Evolutionary conservation across 805 yeast species (phyloP), one percentile per base, ranked within the genome.

Genomic region (Pichia cephalocereana): DNA sequence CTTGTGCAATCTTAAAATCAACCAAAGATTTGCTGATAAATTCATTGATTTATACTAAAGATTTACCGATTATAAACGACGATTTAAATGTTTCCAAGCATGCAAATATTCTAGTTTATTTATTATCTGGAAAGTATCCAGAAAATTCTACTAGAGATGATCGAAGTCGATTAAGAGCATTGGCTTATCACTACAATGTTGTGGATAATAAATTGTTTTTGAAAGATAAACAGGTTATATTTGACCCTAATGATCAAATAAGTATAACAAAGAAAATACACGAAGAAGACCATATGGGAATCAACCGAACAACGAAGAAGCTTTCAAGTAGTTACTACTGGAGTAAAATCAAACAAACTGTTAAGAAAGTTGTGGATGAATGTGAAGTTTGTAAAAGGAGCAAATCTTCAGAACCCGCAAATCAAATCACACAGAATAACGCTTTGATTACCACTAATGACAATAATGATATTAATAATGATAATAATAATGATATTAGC

Each of bases 271-370:
- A 79, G 9, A 83, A 82, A 41, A 67, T 79, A 19, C 99, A 91
- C 62, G 61, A 74, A 53, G 45, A 55, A 38, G 77, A 74, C 41
- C 99, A 91, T 61, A 82, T 82, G 12, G 98, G 98, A 11, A 88
- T 91, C 53, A 91, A 91, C 67, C 86, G 83, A 59, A 82, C 95
- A 2, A 89, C 96, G 0, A 69, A 91, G 0, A 67, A 76, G 17
- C 77, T 93, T 17, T 77, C 90, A 1, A 93, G 85, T 52, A 76
- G 77, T 55, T 91, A 85, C 57, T 95, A 88, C 63, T 91, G 98
- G 97, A 78, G 88, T 1, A 77, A 95, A 45, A 85, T 91, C 53
- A 90, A 93, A 65, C 88, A 80, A 48, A 87, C 96, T 0, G 96
- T 86, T 1, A 81, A 85, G 1, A 78, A 80, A 31, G 91, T 87